phyloP scores from a whole-genome alignment of 2,329 filamentous ascomycete species.

The Periconia sp. region DNA sequence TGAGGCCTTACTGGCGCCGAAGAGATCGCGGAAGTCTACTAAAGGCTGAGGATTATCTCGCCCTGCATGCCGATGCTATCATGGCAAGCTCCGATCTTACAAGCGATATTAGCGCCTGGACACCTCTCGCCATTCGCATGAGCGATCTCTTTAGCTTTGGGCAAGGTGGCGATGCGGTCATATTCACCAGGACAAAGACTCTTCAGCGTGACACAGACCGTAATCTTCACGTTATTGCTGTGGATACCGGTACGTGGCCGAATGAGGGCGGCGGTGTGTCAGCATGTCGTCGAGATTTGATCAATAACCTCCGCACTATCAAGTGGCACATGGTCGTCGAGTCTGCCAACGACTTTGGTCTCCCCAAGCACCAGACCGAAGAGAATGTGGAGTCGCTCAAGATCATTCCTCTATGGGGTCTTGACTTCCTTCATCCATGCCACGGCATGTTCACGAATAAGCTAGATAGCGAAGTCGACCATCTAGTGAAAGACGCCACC shows the following conservation, averaged over 20 bases:
- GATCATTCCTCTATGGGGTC: slow-evolving; percentile 50
- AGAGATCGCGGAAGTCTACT: slow-evolving; percentile 45
- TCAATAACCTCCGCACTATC: slow-evolving; percentile 51
- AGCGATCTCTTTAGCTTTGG: slow-evolving; percentile 60
- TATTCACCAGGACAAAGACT: slow-evolving; percentile 57
- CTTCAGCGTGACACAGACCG: slow-evolving; percentile 52
- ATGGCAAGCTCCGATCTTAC: slow-evolving; percentile 60
- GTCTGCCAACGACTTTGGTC: slow-evolving; percentile 50
- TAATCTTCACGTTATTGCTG: slow-evolving; percentile 48
- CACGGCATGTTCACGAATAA: slow-evolving; percentile 52
- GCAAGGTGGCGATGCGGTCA: slow-evolving; percentile 59
- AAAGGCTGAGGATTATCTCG: slow-evolving; percentile 47
- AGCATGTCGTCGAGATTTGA: slow-evolving; percentile 50
- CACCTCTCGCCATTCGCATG: slow-evolving; percentile 57
- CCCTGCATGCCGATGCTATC: slow-evolving; percentile 55
- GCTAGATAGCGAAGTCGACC: slow-evolving; percentile 47
- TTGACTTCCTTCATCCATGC: slow-evolving; percentile 49
- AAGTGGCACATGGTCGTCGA: slow-evolving; percentile 53
- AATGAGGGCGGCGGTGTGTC: slow-evolving; percentile 52
- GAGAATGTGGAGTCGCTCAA: slow-evolving; percentile 52
- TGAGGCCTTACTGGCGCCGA: slow-evolving; percentile 46
- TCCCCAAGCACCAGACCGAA: slow-evolving; percentile 52
- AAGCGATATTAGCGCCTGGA: slow-evolving; percentile 60
- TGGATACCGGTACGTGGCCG: slow-evolving; percentile 52
- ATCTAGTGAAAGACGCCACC: slow-evolving; percentile 41